Evolutionary conservation across 1,284 basidiomycete genomes (phyloP), one percentile per base, ranked within the genome.

Genomic region (Cutaneotrichosporon daszewskae): DNA sequence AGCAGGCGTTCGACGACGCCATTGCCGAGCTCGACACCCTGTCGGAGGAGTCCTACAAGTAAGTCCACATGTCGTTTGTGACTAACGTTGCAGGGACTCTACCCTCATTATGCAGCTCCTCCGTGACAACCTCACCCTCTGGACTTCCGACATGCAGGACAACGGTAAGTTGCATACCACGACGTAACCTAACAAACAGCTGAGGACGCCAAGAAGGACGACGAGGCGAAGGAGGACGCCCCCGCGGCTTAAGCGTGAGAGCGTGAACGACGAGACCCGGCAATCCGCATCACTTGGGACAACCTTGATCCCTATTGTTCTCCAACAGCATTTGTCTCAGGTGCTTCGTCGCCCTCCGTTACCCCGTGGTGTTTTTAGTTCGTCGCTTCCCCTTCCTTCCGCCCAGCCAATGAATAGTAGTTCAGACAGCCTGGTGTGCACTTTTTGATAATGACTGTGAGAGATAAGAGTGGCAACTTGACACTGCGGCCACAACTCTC

Each of bases 1-100:
- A 98, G 81, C 92, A 97, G 77, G 94, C 94, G 17, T 98, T 98
- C 71, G 94, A 98, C 64, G 95, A 98, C 74, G 95, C 95, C 43
- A 98, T 98, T 71, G 94, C 94, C 60, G 94, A 98, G 78, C 89
- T 98, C 69, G 94, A 98, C 79, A 98, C 94, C 28, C 83, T 98
- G 51, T 96, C 90, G 60, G 94, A 98, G 77, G 94, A 98, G 81
- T 89, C 85, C 75, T 98, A 98, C 87, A 97, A 98, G n/a, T n/a
- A n/a, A n/a, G n/a, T n/a, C n/a, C n/a, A n/a, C n/a, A n/a, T n/a
- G n/a, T n/a, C n/a, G n/a, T n/a, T n/a, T n/a, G n/a, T n/a, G n/a
- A n/a, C n/a, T n/a, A n/a, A n/a, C n/a, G n/a, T n/a, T n/a, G n/a
- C n/a, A n/a, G n/a, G 67, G 87, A 95, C 75, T 92, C 88, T 44